phyloP scores from a whole-genome alignment of 768 basidiomycete species.

The Amanita pseudoporphyria region DNA sequence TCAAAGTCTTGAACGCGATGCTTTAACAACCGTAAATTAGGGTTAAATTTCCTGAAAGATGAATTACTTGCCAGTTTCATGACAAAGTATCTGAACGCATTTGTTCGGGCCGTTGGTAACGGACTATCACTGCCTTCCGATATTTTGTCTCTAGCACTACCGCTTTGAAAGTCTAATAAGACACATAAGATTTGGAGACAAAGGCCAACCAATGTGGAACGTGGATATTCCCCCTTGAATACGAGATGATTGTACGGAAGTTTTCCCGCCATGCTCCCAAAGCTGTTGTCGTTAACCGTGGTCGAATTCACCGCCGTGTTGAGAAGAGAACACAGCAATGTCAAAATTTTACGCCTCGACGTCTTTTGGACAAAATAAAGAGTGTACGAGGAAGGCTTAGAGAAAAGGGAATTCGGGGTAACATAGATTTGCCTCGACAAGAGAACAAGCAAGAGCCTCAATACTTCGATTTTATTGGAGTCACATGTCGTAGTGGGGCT shows the following conservation, averaged over 20 bases:
- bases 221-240: conserved; percentile 80
- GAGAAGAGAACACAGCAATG: conserved; percentile 84
- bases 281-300: conserved; percentile 36
- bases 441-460: conserved; percentile 80
- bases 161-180: conserved; percentile 75
- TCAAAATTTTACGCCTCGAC: conserved; percentile 76
- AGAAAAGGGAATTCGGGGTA: conserved; percentile 57
- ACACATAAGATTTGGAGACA: conserved; percentile 73
- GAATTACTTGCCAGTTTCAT: conserved; percentile 64
- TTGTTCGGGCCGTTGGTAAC: conserved; percentile 56
- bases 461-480: conserved; percentile 78
- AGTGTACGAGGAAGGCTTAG: conserved; percentile 67
- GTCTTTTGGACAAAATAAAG: conserved; percentile 70
- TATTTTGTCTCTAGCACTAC: conserved; percentile 49
- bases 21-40: conserved; percentile 26
- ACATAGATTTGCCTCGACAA: conserved; percentile 89
- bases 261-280: conserved; percentile 66
- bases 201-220: conserved; percentile 60
- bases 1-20: conserved; percentile 87
- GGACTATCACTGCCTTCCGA: conserved; percentile 35
- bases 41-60: conserved; percentile 5
- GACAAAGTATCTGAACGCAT: conserved; percentile 88
- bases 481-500: conserved; percentile 58
- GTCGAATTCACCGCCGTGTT: conserved; percentile 81
- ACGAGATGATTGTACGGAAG: conserved; percentile 87